Base-by-base conservation (phyloP, 2,329 filamentous ascomycete genomes). In the Ascosphaera apis region DNA sequence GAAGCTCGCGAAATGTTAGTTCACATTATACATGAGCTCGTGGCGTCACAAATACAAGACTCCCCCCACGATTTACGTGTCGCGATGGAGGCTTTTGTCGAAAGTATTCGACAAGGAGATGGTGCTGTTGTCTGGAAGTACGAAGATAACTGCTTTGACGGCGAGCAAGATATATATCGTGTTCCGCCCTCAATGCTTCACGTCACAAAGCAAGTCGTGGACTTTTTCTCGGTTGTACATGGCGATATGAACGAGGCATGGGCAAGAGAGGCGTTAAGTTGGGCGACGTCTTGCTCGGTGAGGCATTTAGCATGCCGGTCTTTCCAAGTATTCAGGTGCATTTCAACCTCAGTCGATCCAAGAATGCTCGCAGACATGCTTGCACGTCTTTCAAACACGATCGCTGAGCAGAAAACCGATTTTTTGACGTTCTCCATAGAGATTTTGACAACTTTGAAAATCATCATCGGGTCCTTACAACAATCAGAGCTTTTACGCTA, bases 361-460 rank as follows among this genome's bases (percentile, higher is more conserved):
- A 66, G 74, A 39, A 98, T 95, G 86, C 67, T 98, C 12, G 83
- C 82, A 2, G 88, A 98, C 48, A 98, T 98, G 83, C 70, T 98
- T 15, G 84, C 80, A 9, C 69, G 91, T 33, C 63, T 98, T 21
- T 95, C 86, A 1, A 98, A 95, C 53, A 98, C 88, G 0, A 88
- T 98, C 47, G 84, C 91, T 0, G 86, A 95, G 43, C 83, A 93
- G 45, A 82, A 92, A 48, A 69, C 74, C 0, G 86, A 95, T 55
- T 91, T 93, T 37, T 82, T 93, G 48, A 86, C 83, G 0, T 98
- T 98, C 48, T 91, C 88, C 0, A 86, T 95, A 76, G 91, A 98
- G 51, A 95, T 98, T 39, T 57, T 98, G 36, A 93, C 84, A 0
- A 98, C 91, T 0, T 55, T 98, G 36, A 84, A 91, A 49, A 83